A percentile compares a stretch with the other conserved stretches of the same genome.
Conservation (phyloP, 1,139 yeast species). For the Debaryomyces sp. region DNA sequence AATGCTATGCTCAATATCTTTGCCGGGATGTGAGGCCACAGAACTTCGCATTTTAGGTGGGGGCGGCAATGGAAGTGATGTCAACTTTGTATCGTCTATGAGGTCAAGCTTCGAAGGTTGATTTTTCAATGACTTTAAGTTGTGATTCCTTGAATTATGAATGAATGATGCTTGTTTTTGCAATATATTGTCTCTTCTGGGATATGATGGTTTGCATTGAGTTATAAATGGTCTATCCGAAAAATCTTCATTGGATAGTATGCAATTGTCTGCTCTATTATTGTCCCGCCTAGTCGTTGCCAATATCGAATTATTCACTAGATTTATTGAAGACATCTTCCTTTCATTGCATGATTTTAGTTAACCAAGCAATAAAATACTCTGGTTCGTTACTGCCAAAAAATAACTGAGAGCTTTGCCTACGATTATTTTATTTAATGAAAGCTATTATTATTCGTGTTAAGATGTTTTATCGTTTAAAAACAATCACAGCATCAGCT, state of each 20-base stretch:
- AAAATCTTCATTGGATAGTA: background rate
- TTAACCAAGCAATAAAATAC: background rate
- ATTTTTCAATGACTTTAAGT: constrained; percentile 14
- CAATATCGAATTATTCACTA: constrained; percentile 12
- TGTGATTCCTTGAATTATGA: background rate
- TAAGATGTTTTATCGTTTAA: background rate
- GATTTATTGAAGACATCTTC: constrained; percentile 13
- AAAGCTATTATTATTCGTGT: background rate
- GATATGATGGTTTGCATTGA: background rate
- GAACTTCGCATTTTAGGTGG: constrained; percentile 35
- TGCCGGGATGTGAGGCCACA: background rate
- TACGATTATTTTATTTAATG: background rate
- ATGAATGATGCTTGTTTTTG: constrained; percentile 7
- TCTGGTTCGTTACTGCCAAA: background rate
- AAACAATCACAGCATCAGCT: background rate
- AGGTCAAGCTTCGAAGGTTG: constrained; percentile 63
- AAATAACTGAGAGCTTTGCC: background rate
- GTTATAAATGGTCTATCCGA: background rate
- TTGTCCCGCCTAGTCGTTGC: background rate
- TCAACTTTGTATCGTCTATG: constrained; percentile 60
- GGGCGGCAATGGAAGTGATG: constrained; percentile 69
- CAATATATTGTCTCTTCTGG: background rate
- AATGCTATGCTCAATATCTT: background rate
- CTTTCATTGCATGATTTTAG: background rate
- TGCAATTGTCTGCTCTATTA: background rate